Conservation (phyloP, 2,329 filamentous ascomycete genomes). For the Pseudopyricularia javanii region DNA sequence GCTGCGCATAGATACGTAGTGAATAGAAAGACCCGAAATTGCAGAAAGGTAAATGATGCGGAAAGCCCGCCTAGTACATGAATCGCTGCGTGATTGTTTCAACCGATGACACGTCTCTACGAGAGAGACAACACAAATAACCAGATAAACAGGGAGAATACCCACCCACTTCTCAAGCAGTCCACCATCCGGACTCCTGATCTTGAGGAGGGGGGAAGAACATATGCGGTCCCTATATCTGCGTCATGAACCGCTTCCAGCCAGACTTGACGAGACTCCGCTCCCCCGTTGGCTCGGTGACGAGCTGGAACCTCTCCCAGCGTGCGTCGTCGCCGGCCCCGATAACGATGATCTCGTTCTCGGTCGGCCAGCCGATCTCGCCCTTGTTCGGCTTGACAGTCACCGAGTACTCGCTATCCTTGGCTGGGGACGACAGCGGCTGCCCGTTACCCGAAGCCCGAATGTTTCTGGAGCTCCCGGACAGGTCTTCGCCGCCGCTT, state of each 20-base stretch:
- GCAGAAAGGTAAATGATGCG: too few relatives aligned
- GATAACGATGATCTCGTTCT: constrained; percentile 62
- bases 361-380: constrained; percentile 70
- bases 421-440: background rate
- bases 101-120: too few relatives aligned
- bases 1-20: too few relatives aligned
- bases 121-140: too few relatives aligned
- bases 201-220: too few relatives aligned
- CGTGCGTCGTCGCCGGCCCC: constrained; percentile 68
- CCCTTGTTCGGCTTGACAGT: constrained; percentile 61
- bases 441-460: constrained; percentile 3
- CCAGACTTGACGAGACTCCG: background rate
- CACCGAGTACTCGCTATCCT: constrained; percentile 31
- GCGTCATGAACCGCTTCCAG: background rate
- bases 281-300: background rate
- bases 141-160: too few relatives aligned
- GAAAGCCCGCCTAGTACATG: too few relatives aligned
- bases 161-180: too few relatives aligned
- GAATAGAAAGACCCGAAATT: too few relatives aligned
- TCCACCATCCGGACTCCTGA: too few relatives aligned
- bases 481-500: constrained; percentile 5
- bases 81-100: too few relatives aligned
- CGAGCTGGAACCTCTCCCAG: constrained; percentile 65
- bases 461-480: constrained; percentile 13
- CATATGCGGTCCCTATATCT: background rate